Evolutionary conservation across 345 rosid genomes (phyloP).

Genomic region (Citrus unshiu): DNA sequence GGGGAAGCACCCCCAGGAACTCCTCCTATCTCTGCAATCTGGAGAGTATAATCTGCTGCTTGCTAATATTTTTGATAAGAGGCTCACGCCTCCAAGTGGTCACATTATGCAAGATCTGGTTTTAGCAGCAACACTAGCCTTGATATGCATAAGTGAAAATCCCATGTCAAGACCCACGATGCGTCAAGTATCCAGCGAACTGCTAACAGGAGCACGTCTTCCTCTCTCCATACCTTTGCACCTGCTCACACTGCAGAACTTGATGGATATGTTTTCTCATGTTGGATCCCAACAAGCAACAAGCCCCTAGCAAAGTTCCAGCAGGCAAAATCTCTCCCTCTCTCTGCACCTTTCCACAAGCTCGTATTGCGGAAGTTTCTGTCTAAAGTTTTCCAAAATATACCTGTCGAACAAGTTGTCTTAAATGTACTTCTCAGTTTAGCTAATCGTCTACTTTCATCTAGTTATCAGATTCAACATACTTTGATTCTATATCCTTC

Average conservation of each 20-base stretch:
- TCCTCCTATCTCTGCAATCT: constrained; percentile 18
- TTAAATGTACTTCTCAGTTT: neutral
- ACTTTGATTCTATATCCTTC: neutral
- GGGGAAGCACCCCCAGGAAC: constrained; percentile 36
- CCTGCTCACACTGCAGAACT: constrained; percentile 11
- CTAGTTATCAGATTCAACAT: neutral
- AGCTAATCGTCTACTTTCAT: neutral
- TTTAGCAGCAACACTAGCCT: constrained; percentile 8
- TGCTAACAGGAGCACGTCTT: neutral
- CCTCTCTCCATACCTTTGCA: constrained; percentile 1
- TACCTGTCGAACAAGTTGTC: neutral
- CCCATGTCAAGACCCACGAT: constrained; percentile 18
- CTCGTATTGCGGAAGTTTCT: neutral
- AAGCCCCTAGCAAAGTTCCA: neutral
- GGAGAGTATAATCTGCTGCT: constrained; percentile 4
- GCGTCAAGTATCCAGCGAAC: constrained; percentile 10
- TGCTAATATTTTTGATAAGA: constrained; percentile 12
- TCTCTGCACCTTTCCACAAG: neutral
- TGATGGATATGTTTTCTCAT: neutral
- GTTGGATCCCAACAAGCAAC: neutral
- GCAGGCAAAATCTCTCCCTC: neutral
- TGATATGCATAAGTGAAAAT: constrained; percentile 9
- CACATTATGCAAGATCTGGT: constrained; percentile 11
- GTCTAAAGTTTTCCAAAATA: neutral
- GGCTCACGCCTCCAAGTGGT: constrained; percentile 14